These are phyloP conservation scores for Uromyces viciae-fabae DNA, from an alignment of 1,284 basidiomycete genomes.

Conservation along the genomic window DNA sequence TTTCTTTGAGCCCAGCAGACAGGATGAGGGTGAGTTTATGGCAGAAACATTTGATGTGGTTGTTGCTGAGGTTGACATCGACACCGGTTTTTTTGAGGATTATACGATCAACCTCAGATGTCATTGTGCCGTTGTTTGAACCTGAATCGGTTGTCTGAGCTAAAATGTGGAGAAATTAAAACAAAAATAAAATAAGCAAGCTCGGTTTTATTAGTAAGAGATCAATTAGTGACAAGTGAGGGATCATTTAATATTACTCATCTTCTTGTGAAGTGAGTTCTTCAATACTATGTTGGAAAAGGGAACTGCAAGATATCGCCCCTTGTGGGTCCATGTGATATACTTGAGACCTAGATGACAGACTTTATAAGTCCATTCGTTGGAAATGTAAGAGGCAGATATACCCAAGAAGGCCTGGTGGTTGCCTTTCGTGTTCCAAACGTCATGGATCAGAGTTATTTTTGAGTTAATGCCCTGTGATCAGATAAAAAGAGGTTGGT, in stretches of 20 bases:
- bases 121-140: conserved; percentile 1
- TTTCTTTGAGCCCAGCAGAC: neutral
- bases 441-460: neutral
- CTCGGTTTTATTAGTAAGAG: too few species aligned
- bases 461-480: neutral
- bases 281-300: neutral
- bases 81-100: neutral
- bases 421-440: conserved; percentile 21
- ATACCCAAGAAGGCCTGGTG: neutral
- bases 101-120: neutral
- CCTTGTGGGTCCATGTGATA: neutral
- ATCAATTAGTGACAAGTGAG: neutral
- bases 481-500: neutral
- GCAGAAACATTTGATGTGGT: neutral
- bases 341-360: neutral
- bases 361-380: neutral
- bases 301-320: conserved; percentile 6
- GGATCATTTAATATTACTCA: neutral
- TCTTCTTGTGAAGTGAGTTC: conserved; percentile 3
- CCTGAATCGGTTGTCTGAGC: neutral
- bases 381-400: neutral
- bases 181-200: too few species aligned
- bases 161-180: neutral
- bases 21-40: neutral
- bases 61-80: neutral